These are phyloP conservation scores for Millerago galiae DNA, from an alignment of 805 yeast genomes.

Conservation along the genomic window DNA sequence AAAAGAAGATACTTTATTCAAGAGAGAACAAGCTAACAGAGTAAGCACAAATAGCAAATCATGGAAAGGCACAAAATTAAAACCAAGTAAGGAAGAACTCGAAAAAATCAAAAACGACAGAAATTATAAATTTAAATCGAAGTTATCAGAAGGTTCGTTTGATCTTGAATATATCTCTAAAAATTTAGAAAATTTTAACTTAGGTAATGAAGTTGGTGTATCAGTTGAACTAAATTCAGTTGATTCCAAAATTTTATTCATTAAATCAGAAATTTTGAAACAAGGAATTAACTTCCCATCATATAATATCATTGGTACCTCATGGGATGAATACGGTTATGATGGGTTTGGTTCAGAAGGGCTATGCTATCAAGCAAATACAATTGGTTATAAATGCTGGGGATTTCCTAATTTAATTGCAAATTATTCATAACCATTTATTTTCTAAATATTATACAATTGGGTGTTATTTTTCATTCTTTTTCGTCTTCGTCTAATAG, in stretches of 20 bases:
- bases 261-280: conserved; percentile 34
- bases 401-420: conserved; percentile 38
- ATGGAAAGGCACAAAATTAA: no score
- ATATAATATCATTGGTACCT: conserved; percentile 37
- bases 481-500: conserved; percentile 15
- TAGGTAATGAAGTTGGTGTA: conserved; percentile 3
- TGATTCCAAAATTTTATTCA: conserved; percentile 46
- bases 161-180: neutral
- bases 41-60: no score
- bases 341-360: conserved; percentile 54
- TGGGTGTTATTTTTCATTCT: neutral
- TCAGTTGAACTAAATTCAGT: conserved; percentile 34
- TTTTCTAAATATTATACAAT: no score
- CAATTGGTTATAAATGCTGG: conserved; percentile 41
- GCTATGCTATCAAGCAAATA: conserved; percentile 39
- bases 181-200: conserved; percentile 9
- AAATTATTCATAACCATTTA: conserved; percentile 6
- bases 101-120: no score
- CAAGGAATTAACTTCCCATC: conserved; percentile 44
- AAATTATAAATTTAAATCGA: neutral
- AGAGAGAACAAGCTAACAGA: no score
- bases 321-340: conserved; percentile 43
- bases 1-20: no score
- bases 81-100: no score
- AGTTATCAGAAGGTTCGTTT: neutral